Evolutionary conservation across 2,329 filamentous ascomycete species (phyloP).

Genomic region (Sphaerostilbella broomeana): DNA sequence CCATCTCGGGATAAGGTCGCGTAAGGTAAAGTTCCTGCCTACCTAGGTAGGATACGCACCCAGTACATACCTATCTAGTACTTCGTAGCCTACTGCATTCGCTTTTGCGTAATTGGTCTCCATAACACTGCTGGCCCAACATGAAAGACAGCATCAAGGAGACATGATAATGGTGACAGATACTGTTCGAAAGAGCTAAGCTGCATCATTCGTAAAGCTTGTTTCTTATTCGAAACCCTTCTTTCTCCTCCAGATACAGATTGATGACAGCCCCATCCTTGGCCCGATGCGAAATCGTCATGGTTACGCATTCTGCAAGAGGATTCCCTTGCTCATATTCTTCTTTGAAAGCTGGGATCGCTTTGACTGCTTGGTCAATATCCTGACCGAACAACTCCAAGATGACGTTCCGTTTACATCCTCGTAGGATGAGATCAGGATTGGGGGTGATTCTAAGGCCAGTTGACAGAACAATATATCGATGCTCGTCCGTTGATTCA

Average conservation of each 20-base stretch:
- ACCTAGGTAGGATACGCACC: too few relatives aligned
- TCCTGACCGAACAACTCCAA: slow-evolving; percentile 3
- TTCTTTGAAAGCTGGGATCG: slow-evolving; percentile 1
- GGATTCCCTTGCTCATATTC: slow-evolving; percentile 4
- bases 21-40: too few relatives aligned
- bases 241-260: slow-evolving; percentile 2
- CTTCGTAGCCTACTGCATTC: too few relatives aligned
- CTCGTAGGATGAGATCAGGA: neutral
- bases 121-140: too few relatives aligned
- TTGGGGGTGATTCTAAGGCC: neutral
- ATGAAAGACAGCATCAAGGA: neutral
- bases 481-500: neutral
- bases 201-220: slow-evolving; percentile 1
- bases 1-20: too few relatives aligned
- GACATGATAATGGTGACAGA: neutral
- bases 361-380: slow-evolving; percentile 1
- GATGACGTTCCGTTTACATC: slow-evolving; percentile 2
- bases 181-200: neutral
- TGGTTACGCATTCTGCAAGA: slow-evolving; percentile 4
- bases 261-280: slow-evolving; percentile 1
- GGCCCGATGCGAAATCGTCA: neutral
- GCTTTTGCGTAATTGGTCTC: too few relatives aligned
- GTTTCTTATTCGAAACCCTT: neutral
- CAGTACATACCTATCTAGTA: too few relatives aligned
- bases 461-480: slow-evolving; percentile 1